Conservation (phyloP, 1,139 yeast species). For the Hansenula lynferdii region DNA sequence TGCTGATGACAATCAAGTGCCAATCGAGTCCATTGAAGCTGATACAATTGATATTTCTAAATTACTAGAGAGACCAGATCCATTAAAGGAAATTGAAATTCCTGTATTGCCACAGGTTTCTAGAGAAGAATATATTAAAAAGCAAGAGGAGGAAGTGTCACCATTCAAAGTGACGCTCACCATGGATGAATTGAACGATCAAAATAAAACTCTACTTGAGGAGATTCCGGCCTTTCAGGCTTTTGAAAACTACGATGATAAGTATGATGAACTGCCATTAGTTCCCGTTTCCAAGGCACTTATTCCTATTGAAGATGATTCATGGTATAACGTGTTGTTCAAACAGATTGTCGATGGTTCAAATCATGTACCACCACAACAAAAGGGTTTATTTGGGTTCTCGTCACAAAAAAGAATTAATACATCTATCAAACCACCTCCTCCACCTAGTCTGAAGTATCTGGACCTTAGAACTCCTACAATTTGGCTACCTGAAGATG, state of each 20-base stretch:
- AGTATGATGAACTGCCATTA: conserved; percentile 28
- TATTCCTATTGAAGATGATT: conserved; percentile 58
- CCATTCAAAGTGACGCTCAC: conserved; percentile 58
- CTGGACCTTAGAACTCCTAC: conserved; percentile 84
- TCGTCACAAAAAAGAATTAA: conserved; percentile 58
- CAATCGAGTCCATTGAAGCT: neutral
- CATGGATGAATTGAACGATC: conserved; percentile 45
- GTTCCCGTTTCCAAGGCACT: conserved; percentile 58
- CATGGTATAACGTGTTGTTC: conserved; percentile 57
- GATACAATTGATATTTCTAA: conserved; percentile 27
- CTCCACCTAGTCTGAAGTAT: conserved; percentile 79
- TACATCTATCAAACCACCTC: conserved; percentile 67
- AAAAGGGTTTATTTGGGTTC: conserved; percentile 55
- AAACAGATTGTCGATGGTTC: conserved; percentile 41
- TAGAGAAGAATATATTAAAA: conserved; percentile 22
- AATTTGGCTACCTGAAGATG: conserved; percentile 95
- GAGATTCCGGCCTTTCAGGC: conserved; percentile 53
- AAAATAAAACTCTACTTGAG: conserved; percentile 50
- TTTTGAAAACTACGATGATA: conserved; percentile 22
- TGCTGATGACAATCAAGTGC: neutral
- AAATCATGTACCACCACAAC: conserved; percentile 33
- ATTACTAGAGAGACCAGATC: conserved; percentile 28
- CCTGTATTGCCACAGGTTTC: conserved; percentile 26
- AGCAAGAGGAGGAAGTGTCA: conserved; percentile 17
- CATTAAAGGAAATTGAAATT: conserved; percentile 26